Base-by-base conservation (phyloP, 805 yeast genomes). In the Saturnispora diversa region DNA sequence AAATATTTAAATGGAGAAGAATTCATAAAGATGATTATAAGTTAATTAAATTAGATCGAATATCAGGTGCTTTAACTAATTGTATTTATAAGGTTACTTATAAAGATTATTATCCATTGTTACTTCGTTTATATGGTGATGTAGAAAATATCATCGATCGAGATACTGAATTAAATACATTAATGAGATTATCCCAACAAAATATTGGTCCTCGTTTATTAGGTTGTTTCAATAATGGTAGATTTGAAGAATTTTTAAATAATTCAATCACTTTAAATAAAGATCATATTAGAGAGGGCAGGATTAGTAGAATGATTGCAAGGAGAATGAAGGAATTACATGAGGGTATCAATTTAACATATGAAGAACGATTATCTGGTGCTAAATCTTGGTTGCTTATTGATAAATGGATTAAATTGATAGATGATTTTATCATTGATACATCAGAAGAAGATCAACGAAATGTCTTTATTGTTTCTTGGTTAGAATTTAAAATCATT, bases 311-410 rank as follows among this genome's bases (percentile, higher is more conserved):
- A 48, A 82, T 84, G 67, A 80, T 92, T 48, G 97, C 95, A 11
- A 77, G 95, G 66, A 80, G 98, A 66, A 92, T 92, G 97, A 81
- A 88, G 54, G 97, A 92, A 50, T 69, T 92, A 42, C 98, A 92
- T 56, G 70, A 69, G 42, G 88, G 90, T 52, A 78, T 92, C 16
- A 76, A 74, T 11, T 63, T 92, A 39, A 70, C 74, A 17, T 57
- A 61, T 2, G 63, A 62, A 3, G 96, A 87, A 52, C 64, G 67
- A 32, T 58, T 56, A 6, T 56, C 56, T 11, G 83, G 92, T 1
- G 84, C 97, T 0, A 66, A 69, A 36, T 70, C 74, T 7, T 87
- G 95, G 90, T 58, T 56, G 27, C 68, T 76, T 42, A 75, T 87
- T 47, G 68, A 67, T 40, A 81, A 78, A 51, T 92, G 98, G 98